phyloP scores from a whole-genome alignment of 805 yeast species.

The Kazachstania viticola region DNA sequence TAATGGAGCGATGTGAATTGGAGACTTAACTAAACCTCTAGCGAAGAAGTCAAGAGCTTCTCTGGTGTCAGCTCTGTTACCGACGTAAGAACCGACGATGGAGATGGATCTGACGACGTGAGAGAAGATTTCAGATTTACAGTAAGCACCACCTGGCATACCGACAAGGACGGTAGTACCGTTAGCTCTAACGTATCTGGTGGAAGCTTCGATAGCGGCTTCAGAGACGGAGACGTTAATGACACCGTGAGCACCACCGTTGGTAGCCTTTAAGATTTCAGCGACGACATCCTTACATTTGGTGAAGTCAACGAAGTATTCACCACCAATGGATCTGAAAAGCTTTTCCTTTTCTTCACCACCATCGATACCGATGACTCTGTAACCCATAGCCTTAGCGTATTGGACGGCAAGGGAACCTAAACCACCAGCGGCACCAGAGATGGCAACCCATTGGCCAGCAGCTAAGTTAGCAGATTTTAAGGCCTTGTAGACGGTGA shows the following conservation, averaged over 20 bases:
- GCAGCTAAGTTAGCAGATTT: slow-evolving; percentile 38
- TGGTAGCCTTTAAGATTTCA: slow-evolving; percentile 40
- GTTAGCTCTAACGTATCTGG: slow-evolving; percentile 45
- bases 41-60: slow-evolving; percentile 63
- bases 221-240: slow-evolving; percentile 62
- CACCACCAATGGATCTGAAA: slow-evolving; percentile 40
- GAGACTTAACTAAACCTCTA: slow-evolving; percentile 55
- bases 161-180: slow-evolving; percentile 68
- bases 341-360: slow-evolving; percentile 41
- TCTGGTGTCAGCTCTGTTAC: slow-evolving; percentile 73
- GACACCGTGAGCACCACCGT: slow-evolving; percentile 65
- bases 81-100: slow-evolving; percentile 75
- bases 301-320: slow-evolving; percentile 43
- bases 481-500: slow-evolving; percentile 50
- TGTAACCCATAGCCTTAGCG: slow-evolving; percentile 46
- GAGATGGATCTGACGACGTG: slow-evolving; percentile 61
- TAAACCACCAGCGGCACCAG: slow-evolving; percentile 55
- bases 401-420: slow-evolving; percentile 50
- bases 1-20: slow-evolving; percentile 47
- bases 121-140: slow-evolving; percentile 52
- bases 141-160: slow-evolving; percentile 66
- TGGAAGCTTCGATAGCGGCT: slow-evolving; percentile 46
- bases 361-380: slow-evolving; percentile 46
- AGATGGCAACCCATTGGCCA: slow-evolving; percentile 48
- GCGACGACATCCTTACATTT: slow-evolving; percentile 30